Evolutionary conservation across 2,329 filamentous ascomycete species (phyloP).

Genomic region (Paraphaeosphaeria sporulosa): DNA sequence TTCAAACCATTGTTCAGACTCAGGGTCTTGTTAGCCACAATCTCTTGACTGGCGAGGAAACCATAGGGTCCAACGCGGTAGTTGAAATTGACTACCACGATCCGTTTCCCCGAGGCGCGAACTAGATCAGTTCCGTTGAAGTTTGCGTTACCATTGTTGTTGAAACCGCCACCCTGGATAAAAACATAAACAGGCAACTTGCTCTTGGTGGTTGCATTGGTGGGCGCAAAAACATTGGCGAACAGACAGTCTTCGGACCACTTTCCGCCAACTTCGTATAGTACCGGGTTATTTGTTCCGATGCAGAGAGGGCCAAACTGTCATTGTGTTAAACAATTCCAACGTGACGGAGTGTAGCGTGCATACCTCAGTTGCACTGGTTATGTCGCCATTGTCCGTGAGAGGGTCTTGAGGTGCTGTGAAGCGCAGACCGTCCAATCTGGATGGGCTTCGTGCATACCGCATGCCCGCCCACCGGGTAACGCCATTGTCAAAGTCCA

Average conservation of each 20-base stretch:
- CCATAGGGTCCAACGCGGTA: constrained; percentile 52
- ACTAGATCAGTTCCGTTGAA: constrained; percentile 46
- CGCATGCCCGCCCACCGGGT: constrained; percentile 78
- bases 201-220: constrained; percentile 41
- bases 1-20: constrained; percentile 50
- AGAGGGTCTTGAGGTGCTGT: constrained; percentile 70
- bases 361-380: constrained; percentile 56
- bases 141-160: constrained; percentile 45
- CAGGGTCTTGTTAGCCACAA: constrained; percentile 33
- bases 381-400: constrained; percentile 49
- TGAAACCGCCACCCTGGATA: constrained; percentile 52
- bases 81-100: constrained; percentile 52
- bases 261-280: constrained; percentile 34
- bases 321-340: constrained; percentile 15
- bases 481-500: constrained; percentile 62
- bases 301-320: constrained; percentile 47
- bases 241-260: constrained; percentile 52
- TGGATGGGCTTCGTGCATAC: constrained; percentile 61
- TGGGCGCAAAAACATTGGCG: constrained; percentile 49
- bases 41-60: constrained; percentile 45
- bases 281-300: constrained; percentile 32
- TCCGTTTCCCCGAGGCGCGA: constrained; percentile 36
- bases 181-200: constrained; percentile 50
- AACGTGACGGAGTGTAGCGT: constrained; percentile 8
- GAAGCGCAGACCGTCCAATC: constrained; percentile 61